These are phyloP conservation scores for Fusarium nematophilum DNA, from an alignment of 2,329 filamentous ascomycete species.

Conservation along the genomic window DNA sequence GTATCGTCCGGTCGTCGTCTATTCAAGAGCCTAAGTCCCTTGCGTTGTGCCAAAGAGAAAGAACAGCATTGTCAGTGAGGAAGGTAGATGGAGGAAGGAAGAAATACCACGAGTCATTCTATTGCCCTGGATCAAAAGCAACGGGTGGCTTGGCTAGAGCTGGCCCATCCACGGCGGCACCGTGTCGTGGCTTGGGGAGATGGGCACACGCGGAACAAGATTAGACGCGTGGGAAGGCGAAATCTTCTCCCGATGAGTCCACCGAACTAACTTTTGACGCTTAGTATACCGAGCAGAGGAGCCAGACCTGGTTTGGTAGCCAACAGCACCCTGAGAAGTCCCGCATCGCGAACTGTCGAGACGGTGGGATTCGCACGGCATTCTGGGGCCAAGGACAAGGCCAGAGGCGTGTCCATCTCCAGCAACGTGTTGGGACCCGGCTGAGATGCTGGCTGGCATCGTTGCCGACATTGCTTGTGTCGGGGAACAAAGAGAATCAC, in stretches of 20 bases:
- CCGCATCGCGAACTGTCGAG: not conserved
- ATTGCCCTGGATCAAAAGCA: not conserved
- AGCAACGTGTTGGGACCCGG: no score
- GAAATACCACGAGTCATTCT: not conserved
- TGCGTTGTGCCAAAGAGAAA: not conserved
- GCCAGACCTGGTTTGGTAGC: not conserved
- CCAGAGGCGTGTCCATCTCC: not conserved
- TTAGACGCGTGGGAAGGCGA: not conserved
- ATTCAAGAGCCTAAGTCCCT: not conserved
- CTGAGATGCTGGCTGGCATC: not conserved
- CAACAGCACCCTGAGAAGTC: not conserved
- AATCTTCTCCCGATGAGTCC: conserved; percentile 1
- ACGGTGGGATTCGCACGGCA: not conserved
- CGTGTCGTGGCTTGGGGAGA: not conserved
- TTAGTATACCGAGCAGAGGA: not conserved
- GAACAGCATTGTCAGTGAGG: not conserved
- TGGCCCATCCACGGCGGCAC: no score
- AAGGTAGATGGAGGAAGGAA: not conserved
- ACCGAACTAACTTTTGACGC: not conserved
- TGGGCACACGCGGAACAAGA: not conserved
- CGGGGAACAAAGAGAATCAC: not conserved
- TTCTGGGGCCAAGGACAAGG: not conserved
- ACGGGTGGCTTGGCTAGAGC: not conserved
- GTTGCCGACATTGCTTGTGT: not conserved
- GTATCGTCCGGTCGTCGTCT: not conserved